These are phyloP conservation scores for Phytophthora sp. DNA, from an alignment of 352 stramenopile species.

Conservation along the genomic window DNA sequence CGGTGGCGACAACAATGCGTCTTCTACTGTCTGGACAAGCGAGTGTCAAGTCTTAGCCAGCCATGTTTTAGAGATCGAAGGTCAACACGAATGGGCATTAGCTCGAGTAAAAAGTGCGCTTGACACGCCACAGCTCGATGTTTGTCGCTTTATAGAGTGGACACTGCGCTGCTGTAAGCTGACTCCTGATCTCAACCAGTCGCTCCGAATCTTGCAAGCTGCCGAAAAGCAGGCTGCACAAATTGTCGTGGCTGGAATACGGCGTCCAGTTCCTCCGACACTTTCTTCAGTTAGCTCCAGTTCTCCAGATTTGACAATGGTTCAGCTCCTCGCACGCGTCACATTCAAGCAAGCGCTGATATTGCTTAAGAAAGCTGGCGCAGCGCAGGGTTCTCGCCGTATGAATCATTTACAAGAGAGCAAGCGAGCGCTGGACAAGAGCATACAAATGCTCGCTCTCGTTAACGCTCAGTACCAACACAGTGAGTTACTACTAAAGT, in stretches of 20 bases:
- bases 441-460: slow-evolving; percentile 21
- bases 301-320: slow-evolving; percentile 23
- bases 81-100: slow-evolving; percentile 28
- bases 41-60: slow-evolving; percentile 37
- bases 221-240: slow-evolving; percentile 34
- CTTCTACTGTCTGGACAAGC: not conserved
- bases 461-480: slow-evolving; percentile 24
- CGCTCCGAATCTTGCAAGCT: slow-evolving; percentile 17
- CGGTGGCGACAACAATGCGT: slow-evolving; percentile 7
- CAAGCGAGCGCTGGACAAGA: slow-evolving; percentile 27
- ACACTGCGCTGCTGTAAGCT: slow-evolving; percentile 40
- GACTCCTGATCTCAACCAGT: slow-evolving; percentile 14
- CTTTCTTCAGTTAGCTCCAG: not conserved
- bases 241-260: slow-evolving; percentile 20
- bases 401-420: slow-evolving; percentile 22
- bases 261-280: slow-evolving; percentile 8
- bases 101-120: slow-evolving; percentile 29
- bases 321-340: slow-evolving; percentile 40
- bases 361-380: slow-evolving; percentile 25
- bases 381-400: not conserved
- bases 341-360: slow-evolving; percentile 41
- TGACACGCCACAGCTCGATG: slow-evolving; percentile 25
- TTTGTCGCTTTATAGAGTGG: slow-evolving; percentile 42
- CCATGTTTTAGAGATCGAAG: slow-evolving; percentile 49
- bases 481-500: slow-evolving; percentile 30